phyloP scores from a whole-genome alignment of 2,329 filamentous ascomycete species.

The Hymenoscyphus fraxineus region DNA sequence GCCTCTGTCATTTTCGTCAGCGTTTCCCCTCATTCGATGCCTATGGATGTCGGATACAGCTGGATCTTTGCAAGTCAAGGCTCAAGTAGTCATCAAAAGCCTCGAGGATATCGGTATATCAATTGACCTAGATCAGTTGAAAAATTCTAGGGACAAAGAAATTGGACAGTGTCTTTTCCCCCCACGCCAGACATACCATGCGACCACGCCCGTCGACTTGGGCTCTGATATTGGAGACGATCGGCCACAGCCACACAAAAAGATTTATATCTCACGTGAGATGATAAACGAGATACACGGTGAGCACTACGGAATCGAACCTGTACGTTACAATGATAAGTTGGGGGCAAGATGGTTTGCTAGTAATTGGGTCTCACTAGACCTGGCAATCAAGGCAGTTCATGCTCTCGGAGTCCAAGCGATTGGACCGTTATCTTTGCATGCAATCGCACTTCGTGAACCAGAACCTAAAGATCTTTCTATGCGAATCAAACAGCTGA shows the following conservation, averaged over 20 bases:
- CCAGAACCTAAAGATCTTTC: conserved; percentile 52
- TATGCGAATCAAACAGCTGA: conserved; percentile 57
- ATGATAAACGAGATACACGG: conserved; percentile 35
- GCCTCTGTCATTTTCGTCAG: conserved; percentile 37
- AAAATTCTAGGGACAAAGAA: background rate
- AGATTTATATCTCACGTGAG: conserved; percentile 29
- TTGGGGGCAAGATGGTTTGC: conserved; percentile 82
- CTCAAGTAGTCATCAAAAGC: conserved; percentile 19
- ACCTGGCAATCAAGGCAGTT: conserved; percentile 67
- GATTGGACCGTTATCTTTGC: conserved; percentile 73
- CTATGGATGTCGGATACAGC: conserved; percentile 34
- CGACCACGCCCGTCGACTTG: background rate
- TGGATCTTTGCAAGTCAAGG: conserved; percentile 13
- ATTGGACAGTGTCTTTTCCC: background rate
- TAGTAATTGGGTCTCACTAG: conserved; percentile 66
- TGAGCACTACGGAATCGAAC: conserved; percentile 30
- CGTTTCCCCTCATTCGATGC: conserved; percentile 41
- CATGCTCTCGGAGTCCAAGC: conserved; percentile 65
- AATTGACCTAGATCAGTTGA: conserved; percentile 19
- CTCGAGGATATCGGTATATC: conserved; percentile 28
- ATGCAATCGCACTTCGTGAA: conserved; percentile 70
- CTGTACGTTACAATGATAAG: conserved; percentile 57
- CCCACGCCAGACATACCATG: background rate
- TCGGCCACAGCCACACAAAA: background rate
- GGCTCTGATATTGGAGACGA: background rate